Percentiles rank a stretch among this genome's conserved stretches.
Conservation (phyloP, 257 asterid species). For the Knoxia roxburghii region DNA sequence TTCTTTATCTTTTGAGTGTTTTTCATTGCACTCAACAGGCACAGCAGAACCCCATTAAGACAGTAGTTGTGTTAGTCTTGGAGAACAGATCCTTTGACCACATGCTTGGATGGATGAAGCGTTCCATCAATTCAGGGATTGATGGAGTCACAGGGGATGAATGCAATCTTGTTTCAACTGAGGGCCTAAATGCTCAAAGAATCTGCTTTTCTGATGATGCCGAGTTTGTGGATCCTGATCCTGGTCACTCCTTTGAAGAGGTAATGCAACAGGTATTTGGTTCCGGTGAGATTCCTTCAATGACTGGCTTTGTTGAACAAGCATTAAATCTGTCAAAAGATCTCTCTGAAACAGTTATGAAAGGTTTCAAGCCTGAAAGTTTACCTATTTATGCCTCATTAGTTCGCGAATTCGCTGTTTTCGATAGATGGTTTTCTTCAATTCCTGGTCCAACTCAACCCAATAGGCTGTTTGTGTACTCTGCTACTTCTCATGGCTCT, state of each 20-base stretch:
- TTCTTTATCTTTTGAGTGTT: constrained; percentile 28
- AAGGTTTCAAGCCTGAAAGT: constrained; percentile 56
- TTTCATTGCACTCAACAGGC: constrained; percentile 28
- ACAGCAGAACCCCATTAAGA: constrained; percentile 53
- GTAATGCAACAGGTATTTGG: constrained; percentile 62
- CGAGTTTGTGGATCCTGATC: constrained; percentile 72
- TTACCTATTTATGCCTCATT: constrained; percentile 47
- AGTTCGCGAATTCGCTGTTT: constrained; percentile 53
- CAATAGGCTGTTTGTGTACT: constrained; percentile 64
- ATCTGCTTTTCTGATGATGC: constrained; percentile 70
- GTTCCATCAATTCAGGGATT: constrained; percentile 49
- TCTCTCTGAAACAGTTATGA: constrained; percentile 61
- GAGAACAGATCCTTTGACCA: constrained; percentile 87
- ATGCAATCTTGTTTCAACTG: constrained; percentile 50
- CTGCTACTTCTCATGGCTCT: constrained; percentile 86
- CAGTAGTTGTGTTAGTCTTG: constrained; percentile 58
- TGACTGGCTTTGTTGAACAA: constrained; percentile 87
- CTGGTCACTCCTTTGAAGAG: constrained; percentile 81
- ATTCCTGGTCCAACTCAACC: constrained; percentile 90
- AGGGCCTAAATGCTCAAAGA: constrained; percentile 7
- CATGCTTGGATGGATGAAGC: constrained; percentile 87
- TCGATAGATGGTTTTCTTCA: constrained; percentile 70
- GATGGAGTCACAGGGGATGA: constrained; percentile 70
- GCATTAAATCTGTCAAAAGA: constrained; percentile 41
- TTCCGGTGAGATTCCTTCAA: constrained; percentile 42